Base-by-base conservation (phyloP, 805 yeast species). In the Zygoascus biomembranicola region DNA sequence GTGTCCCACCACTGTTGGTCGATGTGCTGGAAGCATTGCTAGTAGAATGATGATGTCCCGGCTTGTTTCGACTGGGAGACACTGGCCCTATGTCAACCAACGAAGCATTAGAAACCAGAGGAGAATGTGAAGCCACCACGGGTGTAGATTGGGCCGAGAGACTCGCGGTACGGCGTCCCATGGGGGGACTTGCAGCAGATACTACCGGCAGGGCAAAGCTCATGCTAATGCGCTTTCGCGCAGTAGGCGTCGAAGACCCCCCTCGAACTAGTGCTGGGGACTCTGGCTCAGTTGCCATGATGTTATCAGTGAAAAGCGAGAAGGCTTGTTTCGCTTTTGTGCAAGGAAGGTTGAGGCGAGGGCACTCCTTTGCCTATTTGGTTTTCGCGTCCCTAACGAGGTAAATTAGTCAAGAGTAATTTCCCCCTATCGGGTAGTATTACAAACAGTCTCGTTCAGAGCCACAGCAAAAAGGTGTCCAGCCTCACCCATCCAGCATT, bases 161-260 rank as follows among this genome's bases (percentile, higher is more conserved):
- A 35, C 39, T 35, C 16, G 39, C 13, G 16, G 39, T 35, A 35
- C 39, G 39, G 16, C 39, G 39, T 13, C 39, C 39, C 5, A 35
- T 8, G 8, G 39, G 35, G 11, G 48, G 32, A 28, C 23, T n/a
- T 10, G n/a, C 18, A 28, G 28, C 18, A 4, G 39, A 35, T 35
- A 48, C 44, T 13, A 48, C 51, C 5, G 51, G 51, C 28, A 48
- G 20, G 4, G 44, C 20, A 19, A 48, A 48, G 32, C 37, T 48
- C 51, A 48, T 48, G 31, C 51, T 48, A 10, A 48, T 32, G 4
- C 51, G 3, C 19, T 48, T 48, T 4, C 44, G 44, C 5, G 26
- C 20, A 6, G 23, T 42, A 42, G 44, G 44, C 20, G 44, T 42
- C 39, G 39, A 35, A 35, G 39, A n/a, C 5, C 16, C 13, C 16